Base-by-base conservation (phyloP, 2,329 filamentous ascomycete genomes). In the Colletotrichum somersetense region DNA sequence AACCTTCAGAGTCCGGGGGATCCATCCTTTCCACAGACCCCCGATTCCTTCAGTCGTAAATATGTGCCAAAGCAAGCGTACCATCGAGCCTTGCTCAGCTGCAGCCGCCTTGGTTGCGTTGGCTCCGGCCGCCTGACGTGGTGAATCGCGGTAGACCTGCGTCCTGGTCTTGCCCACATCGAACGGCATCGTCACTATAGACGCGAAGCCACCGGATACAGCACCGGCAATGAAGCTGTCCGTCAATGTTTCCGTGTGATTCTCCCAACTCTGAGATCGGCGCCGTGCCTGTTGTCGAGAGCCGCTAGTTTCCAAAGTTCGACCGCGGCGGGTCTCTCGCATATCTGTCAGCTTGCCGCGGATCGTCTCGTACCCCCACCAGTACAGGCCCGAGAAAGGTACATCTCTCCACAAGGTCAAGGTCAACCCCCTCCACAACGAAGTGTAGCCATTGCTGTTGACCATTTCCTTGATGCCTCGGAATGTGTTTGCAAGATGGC, bases 91-190 rank as follows among this genome's bases (percentile, higher is more conserved):
- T 76, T 94, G 89, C 80, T 97, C 95, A 0, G 95, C 93, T 0
- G 85, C 84, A 4, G 81, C 75, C 2, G 78, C 79, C 6, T 80
- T 79, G 20, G 80, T 76, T 38, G 80, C 79, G n/a, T 79, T 72
- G n/a, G 81, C 78, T 1, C 81, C 79, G 5, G 79, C 75, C 11
- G 78, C 76, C 18, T 72, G 76, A 53, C 67, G 77, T 6, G 79
- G 78, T 14, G 82, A 77, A 73, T 96, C 91, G 59, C 89, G 88
- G 77, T 91, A 92, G 0, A 98, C 91, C 80, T 99, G 96, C 71
- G 95, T 95, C 26, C 96, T 88, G 5, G 96, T 99, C 85, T 99
- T 99, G 76, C 96, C 96, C 0, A 99, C 96, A 78, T 99, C 96
- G 77, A 99, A 99, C 0, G 96, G 96, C 71, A 93, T 98, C 0